Conservation (phyloP, 306 rosid species). For the Luffa acutangula region DNA sequence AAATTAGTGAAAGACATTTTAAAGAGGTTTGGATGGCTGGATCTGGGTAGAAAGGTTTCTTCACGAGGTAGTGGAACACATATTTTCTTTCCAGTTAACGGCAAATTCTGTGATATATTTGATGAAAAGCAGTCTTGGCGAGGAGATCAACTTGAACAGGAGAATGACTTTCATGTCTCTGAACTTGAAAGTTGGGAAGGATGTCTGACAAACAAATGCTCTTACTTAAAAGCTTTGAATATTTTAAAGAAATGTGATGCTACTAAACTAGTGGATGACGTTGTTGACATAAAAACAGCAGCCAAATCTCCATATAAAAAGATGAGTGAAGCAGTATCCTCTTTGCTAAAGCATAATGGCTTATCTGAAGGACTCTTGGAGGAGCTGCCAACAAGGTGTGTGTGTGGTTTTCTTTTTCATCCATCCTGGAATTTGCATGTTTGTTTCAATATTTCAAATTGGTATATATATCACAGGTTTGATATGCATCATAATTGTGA, state of each 20-base stretch:
- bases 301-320: constrained; percentile 58
- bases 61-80: constrained; percentile 47
- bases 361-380: constrained; percentile 46
- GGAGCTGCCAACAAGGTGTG: constrained; percentile 83
- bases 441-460: constrained; percentile 5
- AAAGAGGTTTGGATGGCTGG: constrained; percentile 92
- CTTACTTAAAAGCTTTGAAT: constrained; percentile 37
- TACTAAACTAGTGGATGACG: constrained; percentile 35
- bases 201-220: constrained; percentile 23
- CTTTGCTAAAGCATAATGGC: constrained; percentile 50
- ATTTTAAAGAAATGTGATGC: constrained; percentile 58
- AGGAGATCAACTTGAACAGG: constrained; percentile 24
- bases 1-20: constrained; percentile 73
- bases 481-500: not conserved
- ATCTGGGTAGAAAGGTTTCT: constrained; percentile 58
- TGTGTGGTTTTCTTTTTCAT: constrained; percentile 2
- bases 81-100: constrained; percentile 62
- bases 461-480: not conserved
- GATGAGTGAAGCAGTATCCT: constrained; percentile 54
- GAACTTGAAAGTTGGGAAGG: constrained; percentile 23
- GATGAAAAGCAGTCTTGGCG: constrained; percentile 24
- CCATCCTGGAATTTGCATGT: constrained; percentile 8
- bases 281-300: constrained; percentile 41
- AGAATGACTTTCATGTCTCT: constrained; percentile 21
- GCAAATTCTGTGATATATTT: constrained; percentile 32